Conservation (phyloP, 176 grass and related monocot species). For the Miscanthus lutarioriparius region DNA sequence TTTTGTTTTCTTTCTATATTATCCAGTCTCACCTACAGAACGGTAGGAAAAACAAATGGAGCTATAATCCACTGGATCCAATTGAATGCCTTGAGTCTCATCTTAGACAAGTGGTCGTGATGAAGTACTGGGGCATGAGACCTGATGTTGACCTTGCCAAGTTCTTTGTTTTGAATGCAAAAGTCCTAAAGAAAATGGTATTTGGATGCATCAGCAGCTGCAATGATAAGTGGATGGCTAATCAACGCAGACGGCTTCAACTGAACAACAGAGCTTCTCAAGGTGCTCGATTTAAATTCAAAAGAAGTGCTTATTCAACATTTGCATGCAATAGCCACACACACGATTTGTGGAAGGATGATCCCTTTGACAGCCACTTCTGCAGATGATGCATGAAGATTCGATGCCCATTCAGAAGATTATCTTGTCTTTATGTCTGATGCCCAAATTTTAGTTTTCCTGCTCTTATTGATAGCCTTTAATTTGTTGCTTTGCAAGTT, state of each 20-base stretch:
- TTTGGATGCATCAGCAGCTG: neutral
- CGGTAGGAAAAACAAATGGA: neutral
- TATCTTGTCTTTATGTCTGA: neutral
- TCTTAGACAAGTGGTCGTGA: neutral
- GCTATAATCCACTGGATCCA: neutral
- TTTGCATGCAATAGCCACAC: too few species aligned
- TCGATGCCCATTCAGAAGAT: neutral
- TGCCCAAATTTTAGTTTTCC: neutral
- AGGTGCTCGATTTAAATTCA: constrained; percentile 16
- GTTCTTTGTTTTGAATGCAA: constrained; percentile 32
- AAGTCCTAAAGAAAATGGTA: neutral
- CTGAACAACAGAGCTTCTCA: neutral
- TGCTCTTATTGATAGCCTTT: neutral
- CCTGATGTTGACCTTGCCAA: constrained; percentile 32
- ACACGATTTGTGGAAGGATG: neutral
- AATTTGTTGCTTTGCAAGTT: neutral
- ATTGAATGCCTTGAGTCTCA: constrained; percentile 16
- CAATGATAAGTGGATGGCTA: constrained; percentile 2
- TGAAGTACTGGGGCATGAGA: neutral
- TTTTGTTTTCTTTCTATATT: neutral
- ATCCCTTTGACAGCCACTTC: neutral
- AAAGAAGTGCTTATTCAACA: neutral
- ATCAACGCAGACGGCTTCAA: neutral
- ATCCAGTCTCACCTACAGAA: neutral
- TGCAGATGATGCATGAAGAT: neutral